phyloP scores from a whole-genome alignment of 2,329 filamentous ascomycete species.

The Gaeumannomyces sp. region DNA sequence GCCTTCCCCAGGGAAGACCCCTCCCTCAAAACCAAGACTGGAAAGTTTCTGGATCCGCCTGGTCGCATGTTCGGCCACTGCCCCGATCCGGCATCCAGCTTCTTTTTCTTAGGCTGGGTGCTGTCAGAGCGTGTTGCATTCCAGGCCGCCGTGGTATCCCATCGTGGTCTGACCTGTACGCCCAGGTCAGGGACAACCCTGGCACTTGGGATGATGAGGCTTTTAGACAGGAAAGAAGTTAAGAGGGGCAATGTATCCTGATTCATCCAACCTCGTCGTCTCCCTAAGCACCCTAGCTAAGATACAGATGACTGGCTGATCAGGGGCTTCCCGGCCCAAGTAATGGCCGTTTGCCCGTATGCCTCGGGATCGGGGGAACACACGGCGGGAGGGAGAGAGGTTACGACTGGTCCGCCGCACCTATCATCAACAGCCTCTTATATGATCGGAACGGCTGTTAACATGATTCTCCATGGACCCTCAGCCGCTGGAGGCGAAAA shows the following conservation, averaged over 20 bases:
- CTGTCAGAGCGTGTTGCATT: slow-evolving; percentile 4
- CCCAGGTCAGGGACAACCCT: neutral
- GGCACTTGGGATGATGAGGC: neutral
- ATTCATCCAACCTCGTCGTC: too few species aligned
- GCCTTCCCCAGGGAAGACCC: neutral
- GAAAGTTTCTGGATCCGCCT: neutral
- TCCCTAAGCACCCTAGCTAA: too few species aligned
- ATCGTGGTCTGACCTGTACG: neutral
- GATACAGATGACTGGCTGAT: neutral
- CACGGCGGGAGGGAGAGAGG: neutral
- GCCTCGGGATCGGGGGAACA: neutral
- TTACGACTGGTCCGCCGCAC: neutral
- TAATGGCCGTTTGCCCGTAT: neutral
- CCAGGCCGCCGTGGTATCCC: slow-evolving; percentile 1
- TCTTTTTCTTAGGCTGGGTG: neutral
- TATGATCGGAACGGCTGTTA: neutral
- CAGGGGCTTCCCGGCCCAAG: too few species aligned
- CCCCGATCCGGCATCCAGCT: neutral
- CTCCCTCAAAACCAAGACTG: neutral
- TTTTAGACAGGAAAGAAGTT: neutral
- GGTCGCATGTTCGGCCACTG: neutral
- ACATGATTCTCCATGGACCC: neutral
- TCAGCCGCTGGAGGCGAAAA: neutral
- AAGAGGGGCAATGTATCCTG: too few species aligned
- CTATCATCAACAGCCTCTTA: neutral